Percentiles rank a stretch among this genome's conserved stretches.
These are phyloP conservation scores for Trametopsis cervina DNA, from an alignment of 768 basidiomycete genomes.

Conservation along the genomic window DNA sequence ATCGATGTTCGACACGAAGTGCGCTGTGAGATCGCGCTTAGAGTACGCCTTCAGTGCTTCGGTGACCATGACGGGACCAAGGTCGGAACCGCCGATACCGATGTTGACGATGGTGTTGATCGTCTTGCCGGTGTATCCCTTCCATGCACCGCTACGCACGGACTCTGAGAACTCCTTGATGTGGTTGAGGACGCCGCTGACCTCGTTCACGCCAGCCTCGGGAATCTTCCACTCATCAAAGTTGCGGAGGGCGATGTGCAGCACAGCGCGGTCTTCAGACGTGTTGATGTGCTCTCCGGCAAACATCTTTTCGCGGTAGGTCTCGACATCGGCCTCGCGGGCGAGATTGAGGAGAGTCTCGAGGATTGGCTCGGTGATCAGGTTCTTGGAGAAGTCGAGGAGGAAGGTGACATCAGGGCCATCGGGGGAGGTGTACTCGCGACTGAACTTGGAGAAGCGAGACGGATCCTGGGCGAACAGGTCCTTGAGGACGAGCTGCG, in stretches of 20 bases:
- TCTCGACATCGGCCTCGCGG: conserved; percentile 81
- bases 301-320: conserved; percentile 88
- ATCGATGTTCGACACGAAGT: conserved; percentile 97
- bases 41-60: conserved; percentile 93
- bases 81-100: conserved; percentile 96
- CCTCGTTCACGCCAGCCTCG: conserved; percentile 80
- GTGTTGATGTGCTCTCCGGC: conserved; percentile 97
- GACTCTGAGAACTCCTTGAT: conserved; percentile 86
- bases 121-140: conserved; percentile 93
- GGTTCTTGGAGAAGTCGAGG: conserved; percentile 95
- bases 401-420: conserved; percentile 75
- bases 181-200: conserved; percentile 76
- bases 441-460: conserved; percentile 83
- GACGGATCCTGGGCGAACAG: conserved; percentile 86
- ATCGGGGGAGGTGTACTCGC: conserved; percentile 58
- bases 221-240: conserved; percentile 69
- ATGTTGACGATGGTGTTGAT: conserved; percentile 98
- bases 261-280: conserved; percentile 93
- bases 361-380: conserved; percentile 83
- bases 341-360: conserved; percentile 71
- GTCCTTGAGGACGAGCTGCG: conserved; percentile 79
- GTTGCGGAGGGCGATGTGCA: conserved; percentile 90
- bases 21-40: conserved; percentile 78
- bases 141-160: conserved; percentile 85
- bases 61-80: conserved; percentile 98